A percentile compares a stretch with the other conserved stretches of the same genome.
These are phyloP conservation scores for Cinchona pubescens DNA, from an alignment of 257 asterid species.

Conservation along the genomic window DNA sequence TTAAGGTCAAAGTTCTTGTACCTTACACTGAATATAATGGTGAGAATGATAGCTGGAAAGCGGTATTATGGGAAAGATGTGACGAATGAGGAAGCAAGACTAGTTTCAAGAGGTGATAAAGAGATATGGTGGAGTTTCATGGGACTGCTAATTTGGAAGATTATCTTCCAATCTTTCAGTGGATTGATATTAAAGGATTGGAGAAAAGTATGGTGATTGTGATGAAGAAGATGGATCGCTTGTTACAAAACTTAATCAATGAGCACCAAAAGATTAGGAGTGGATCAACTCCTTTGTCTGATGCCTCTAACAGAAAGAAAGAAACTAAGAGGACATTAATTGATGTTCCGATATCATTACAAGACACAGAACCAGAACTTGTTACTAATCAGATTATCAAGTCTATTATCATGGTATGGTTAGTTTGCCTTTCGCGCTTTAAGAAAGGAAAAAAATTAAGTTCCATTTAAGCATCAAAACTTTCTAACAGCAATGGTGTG, in stretches of 20 bases:
- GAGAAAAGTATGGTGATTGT: conserved; percentile 18
- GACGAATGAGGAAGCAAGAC: conserved; percentile 25
- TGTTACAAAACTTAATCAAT: conserved; percentile 22
- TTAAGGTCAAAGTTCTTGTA: conserved; percentile 12
- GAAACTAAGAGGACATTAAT: too few relatives aligned
- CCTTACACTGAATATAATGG: conserved; percentile 26
- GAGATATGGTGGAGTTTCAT: conserved; percentile 14
- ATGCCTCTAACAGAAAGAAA: not conserved
- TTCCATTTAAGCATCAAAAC: too few relatives aligned
- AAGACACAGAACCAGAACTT: conserved; percentile 26
- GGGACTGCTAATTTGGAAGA: conserved; percentile 24
- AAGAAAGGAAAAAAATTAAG: too few relatives aligned
- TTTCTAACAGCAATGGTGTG: too few relatives aligned
- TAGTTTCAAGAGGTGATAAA: conserved; percentile 13
- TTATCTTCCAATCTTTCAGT: conserved; percentile 18
- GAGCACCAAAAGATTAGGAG: conserved; percentile 14
- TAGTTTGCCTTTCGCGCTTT: too few relatives aligned
- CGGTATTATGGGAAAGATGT: conserved; percentile 26
- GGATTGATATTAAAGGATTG: conserved; percentile 18
- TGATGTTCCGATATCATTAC: conserved; percentile 16
- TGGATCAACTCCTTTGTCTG: not conserved
- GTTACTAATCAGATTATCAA: conserved; percentile 30
- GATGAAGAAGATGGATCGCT: conserved; percentile 8
- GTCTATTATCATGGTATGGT: too few relatives aligned
- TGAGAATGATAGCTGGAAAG: conserved; percentile 32